Percentiles rank a stretch among this genome's conserved stretches.
These are phyloP conservation scores for Plasmopara muralis DNA, from an alignment of 352 stramenopile species.

Conservation along the genomic window DNA sequence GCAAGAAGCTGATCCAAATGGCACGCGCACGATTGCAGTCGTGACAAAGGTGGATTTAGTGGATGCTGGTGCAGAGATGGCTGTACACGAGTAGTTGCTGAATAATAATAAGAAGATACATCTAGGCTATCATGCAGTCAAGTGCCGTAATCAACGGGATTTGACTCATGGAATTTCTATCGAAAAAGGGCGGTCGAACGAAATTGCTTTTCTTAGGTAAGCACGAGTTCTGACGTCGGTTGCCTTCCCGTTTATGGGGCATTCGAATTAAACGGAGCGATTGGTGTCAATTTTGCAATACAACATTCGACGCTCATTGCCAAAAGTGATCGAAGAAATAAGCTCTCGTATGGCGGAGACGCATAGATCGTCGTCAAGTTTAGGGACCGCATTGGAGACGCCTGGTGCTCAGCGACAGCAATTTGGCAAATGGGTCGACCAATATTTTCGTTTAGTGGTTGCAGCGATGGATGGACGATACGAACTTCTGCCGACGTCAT, in stretches of 20 bases:
- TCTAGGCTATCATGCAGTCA: conserved; percentile 82
- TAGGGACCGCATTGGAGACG: conserved; percentile 25
- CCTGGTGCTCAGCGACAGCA: conserved; percentile 22
- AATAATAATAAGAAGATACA: conserved; percentile 64
- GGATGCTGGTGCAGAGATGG: conserved; percentile 61
- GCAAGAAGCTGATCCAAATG: conserved; percentile 55
- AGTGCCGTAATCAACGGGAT: conserved; percentile 70
- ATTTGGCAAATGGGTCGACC: conserved; percentile 27
- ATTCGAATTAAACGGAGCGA: conserved; percentile 25
- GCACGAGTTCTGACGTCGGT: conserved; percentile 38
- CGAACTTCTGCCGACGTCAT: conserved; percentile 7
- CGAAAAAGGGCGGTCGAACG: conserved; percentile 37
- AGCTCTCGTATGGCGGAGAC: conserved; percentile 17
- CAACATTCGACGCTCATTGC: conserved; percentile 41
- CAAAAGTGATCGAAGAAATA: conserved; percentile 41
- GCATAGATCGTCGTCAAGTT: conserved; percentile 9
- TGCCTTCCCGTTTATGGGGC: conserved; percentile 30
- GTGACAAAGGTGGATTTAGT: conserved; percentile 88
- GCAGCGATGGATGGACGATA: conserved; percentile 33
- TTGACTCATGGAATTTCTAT: conserved; percentile 52
- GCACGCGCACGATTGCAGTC: conserved; percentile 75
- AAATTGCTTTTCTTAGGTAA: conserved; percentile 50
- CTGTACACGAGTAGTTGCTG: conserved; percentile 65
- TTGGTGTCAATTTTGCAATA: conserved; percentile 44
- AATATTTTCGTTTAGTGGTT: conserved; percentile 31